phyloP scores from a whole-genome alignment of 2,329 filamentous ascomycete genomes.

The Paraphaeosphaeria minitans region DNA sequence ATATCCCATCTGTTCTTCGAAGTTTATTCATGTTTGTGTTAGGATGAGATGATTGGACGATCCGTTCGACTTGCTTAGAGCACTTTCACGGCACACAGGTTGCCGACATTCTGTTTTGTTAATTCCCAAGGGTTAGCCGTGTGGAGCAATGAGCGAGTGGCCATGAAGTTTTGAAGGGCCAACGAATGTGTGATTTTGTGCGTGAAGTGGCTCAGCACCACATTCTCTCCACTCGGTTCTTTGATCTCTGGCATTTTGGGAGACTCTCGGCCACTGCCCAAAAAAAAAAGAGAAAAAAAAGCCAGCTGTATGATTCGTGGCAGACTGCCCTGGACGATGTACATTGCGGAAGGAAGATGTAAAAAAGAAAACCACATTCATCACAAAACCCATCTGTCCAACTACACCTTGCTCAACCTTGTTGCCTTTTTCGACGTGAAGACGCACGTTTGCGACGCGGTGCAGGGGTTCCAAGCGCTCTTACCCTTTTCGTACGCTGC shows the following conservation, averaged over 20 bases:
- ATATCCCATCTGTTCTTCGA: constrained; percentile 26
- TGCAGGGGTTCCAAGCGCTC: not conserved
- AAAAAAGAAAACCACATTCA: not conserved
- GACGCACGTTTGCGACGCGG: not conserved
- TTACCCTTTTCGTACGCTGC: not conserved
- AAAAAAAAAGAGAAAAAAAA: too few relatives aligned
- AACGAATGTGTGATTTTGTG: not conserved
- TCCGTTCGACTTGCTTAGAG: constrained; percentile 9
- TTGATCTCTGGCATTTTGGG: not conserved
- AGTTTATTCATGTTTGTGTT: constrained; percentile 20
- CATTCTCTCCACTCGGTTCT: constrained; percentile 5
- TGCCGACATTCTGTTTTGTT: not conserved
- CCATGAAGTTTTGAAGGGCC: not conserved
- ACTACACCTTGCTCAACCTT: not conserved
- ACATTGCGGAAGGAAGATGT: not conserved
- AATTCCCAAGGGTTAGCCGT: not conserved
- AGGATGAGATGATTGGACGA: constrained; percentile 29
- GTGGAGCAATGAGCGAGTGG: not conserved
- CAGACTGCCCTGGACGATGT: not conserved
- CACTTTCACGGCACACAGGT: not conserved
- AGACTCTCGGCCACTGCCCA: not conserved
- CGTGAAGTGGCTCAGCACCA: not conserved
- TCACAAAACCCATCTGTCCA: too few relatives aligned
- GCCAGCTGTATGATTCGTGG: not conserved
- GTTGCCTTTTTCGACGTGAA: not conserved